Conservation (phyloP, 805 yeast species). For the Cyberlindnera veronae region DNA sequence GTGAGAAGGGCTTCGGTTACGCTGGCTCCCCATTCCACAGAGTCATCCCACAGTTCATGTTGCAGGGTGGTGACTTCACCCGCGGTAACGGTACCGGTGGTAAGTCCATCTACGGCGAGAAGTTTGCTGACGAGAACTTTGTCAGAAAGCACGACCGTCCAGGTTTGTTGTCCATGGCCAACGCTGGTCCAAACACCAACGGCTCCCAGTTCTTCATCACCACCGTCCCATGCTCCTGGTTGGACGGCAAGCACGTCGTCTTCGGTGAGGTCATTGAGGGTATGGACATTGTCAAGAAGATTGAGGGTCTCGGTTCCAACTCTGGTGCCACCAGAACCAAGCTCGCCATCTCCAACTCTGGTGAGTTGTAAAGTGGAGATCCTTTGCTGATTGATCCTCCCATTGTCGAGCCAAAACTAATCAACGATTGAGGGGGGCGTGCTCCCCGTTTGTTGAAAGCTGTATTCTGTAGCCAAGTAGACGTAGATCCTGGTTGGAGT, state of each 20-base stretch:
- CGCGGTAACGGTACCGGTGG: constrained; percentile 97
- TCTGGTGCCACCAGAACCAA: constrained; percentile 69
- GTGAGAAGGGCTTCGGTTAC: constrained; percentile 96
- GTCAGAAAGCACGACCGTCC: constrained; percentile 70
- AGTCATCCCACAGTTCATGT: constrained; percentile 96
- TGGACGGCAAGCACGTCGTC: constrained; percentile 93
- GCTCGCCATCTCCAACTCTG: constrained; percentile 58
- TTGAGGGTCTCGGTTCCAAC: constrained; percentile 73
- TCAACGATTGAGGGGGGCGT: too few relatives aligned
- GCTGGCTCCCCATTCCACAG: constrained; percentile 91
- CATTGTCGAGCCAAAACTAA: too few relatives aligned
- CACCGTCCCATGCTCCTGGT: constrained; percentile 82
- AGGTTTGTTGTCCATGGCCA: constrained; percentile 92
- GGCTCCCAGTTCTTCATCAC: constrained; percentile 97
- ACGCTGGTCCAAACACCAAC: constrained; percentile 97
- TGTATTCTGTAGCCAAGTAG: background rate
- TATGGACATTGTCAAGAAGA: constrained; percentile 76
- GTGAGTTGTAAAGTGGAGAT: constrained; percentile 29
- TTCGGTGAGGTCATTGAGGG: constrained; percentile 92
- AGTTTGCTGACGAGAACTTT: constrained; percentile 78
- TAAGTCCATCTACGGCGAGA: constrained; percentile 79
- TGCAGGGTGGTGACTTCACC: constrained; percentile 97
- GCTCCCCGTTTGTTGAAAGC: background rate
- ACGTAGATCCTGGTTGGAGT: too few relatives aligned
- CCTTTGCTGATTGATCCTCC: background rate